Percentiles rank a stretch among this genome's conserved stretches.
Conservation (phyloP, 352 stramenopile genomes). For the Phytophthora fragariaefolia region DNA sequence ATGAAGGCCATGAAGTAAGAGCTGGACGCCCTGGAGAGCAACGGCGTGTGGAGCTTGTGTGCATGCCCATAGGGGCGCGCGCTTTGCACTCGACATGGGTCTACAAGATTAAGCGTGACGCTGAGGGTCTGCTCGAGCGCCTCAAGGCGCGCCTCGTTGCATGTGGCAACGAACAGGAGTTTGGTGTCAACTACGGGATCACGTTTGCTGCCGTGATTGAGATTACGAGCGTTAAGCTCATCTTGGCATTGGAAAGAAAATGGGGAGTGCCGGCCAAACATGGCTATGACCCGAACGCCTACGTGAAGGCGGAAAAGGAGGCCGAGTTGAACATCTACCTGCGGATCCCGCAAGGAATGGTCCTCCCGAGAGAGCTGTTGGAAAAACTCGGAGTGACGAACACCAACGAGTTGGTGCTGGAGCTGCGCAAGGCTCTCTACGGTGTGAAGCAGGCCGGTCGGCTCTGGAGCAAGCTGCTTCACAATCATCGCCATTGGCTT, state of each 20-base stretch:
- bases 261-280: constrained; percentile 24
- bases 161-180: constrained; percentile 26
- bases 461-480: constrained; percentile 25
- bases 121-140: constrained; percentile 16
- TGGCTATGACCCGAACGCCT: constrained; percentile 37
- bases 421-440: constrained; percentile 37
- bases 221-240: constrained; percentile 24
- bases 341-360: constrained; percentile 27
- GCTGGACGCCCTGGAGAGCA: constrained; percentile 9
- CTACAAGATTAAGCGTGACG: constrained; percentile 26
- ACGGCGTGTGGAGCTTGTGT: constrained; percentile 2
- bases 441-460: constrained; percentile 35
- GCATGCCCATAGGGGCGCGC: background rate
- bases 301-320: constrained; percentile 30
- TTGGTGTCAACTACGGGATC: constrained; percentile 22
- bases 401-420: constrained; percentile 14
- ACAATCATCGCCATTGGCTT: constrained; percentile 25
- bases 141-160: constrained; percentile 32
- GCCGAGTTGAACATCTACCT: constrained; percentile 29
- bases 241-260: constrained; percentile 12
- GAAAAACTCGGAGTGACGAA: constrained; percentile 6
- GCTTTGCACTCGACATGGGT: constrained; percentile 30
- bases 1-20: background rate
- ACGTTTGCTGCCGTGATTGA: constrained; percentile 36
- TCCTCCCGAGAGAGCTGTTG: constrained; percentile 9